Conservation (phyloP, 805 yeast species). For the Cyberlindnera xylosilytica region DNA sequence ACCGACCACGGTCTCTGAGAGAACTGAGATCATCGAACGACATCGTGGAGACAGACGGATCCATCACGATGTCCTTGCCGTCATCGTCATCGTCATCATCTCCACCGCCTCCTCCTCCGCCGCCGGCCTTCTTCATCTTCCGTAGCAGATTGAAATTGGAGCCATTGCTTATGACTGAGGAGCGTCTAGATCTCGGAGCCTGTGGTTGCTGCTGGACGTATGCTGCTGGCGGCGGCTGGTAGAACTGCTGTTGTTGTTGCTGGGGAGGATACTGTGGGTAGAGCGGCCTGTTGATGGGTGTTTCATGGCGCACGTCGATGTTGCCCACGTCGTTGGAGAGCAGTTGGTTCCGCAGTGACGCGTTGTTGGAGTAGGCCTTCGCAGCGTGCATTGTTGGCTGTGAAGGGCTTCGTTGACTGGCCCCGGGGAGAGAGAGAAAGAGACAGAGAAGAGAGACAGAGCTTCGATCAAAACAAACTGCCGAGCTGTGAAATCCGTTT, state of each 20-base stretch:
- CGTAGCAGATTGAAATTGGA: conserved; percentile 14
- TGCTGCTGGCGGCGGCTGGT: conserved; percentile 12
- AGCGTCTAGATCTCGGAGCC: conserved; percentile 19
- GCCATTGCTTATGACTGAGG: conserved; percentile 18
- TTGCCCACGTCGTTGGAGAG: conserved; percentile 38
- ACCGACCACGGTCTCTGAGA: conserved; percentile 63
- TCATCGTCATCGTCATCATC: conserved; percentile 37
- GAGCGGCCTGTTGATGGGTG: conserved; percentile 28
- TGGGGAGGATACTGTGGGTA: conserved; percentile 11
- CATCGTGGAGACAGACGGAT: conserved; percentile 37
- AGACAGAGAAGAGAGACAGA: background rate
- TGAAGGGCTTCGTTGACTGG: no score
- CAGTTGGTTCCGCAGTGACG: conserved; percentile 33
- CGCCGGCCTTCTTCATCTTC: conserved; percentile 10
- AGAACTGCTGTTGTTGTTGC: conserved; percentile 13
- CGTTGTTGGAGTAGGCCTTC: conserved; percentile 7
- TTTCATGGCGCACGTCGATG: conserved; percentile 44
- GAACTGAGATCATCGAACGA: conserved; percentile 66
- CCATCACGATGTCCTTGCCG: conserved; percentile 33
- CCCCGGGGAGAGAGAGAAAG: background rate
- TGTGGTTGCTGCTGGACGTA: conserved; percentile 15
- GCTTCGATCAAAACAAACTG: background rate
- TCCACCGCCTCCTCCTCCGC: conserved; percentile 18
- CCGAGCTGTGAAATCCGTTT: background rate
- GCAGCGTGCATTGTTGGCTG: conserved; percentile 15